Conservation (phyloP, 345 rosid species). For the Isatis tinctoria region DNA sequence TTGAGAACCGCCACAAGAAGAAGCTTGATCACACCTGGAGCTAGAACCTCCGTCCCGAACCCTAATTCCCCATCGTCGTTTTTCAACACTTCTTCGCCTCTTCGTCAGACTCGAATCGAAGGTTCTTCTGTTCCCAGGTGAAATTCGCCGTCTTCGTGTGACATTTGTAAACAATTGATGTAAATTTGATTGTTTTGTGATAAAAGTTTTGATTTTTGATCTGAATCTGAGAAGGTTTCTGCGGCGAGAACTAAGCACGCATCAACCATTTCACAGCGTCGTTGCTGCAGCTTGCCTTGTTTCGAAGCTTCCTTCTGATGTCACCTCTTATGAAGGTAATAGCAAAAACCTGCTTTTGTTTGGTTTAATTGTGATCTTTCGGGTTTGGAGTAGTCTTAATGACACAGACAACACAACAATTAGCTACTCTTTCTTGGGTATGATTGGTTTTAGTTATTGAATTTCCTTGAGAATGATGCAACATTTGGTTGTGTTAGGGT, state of each 20-base stretch:
- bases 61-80: conserved; percentile 29
- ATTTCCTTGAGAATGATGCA: background rate
- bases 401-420: background rate
- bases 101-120: conserved; percentile 33
- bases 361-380: background rate
- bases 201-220: background rate
- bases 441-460: background rate
- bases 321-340: conserved; percentile 46
- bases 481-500: background rate
- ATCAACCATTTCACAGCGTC: conserved; percentile 55
- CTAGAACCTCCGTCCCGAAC: conserved; percentile 31
- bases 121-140: conserved; percentile 38
- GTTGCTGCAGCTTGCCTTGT: conserved; percentile 72
- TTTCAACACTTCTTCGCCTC: conserved; percentile 28
- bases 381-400: background rate
- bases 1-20: conserved; percentile 31
- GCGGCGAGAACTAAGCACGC: conserved; percentile 62
- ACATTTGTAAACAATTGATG: background rate
- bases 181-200: background rate
- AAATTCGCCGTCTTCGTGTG: background rate
- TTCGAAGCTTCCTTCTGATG: conserved; percentile 55
- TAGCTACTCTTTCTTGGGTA: background rate
- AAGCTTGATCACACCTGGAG: conserved; percentile 9
- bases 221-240: conserved; percentile 38
- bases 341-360: background rate